Percentiles rank a stretch among this genome's conserved stretches.
phyloP scores from a whole-genome alignment of 1,284 basidiomycete species.

The Malassezia restricta region DNA sequence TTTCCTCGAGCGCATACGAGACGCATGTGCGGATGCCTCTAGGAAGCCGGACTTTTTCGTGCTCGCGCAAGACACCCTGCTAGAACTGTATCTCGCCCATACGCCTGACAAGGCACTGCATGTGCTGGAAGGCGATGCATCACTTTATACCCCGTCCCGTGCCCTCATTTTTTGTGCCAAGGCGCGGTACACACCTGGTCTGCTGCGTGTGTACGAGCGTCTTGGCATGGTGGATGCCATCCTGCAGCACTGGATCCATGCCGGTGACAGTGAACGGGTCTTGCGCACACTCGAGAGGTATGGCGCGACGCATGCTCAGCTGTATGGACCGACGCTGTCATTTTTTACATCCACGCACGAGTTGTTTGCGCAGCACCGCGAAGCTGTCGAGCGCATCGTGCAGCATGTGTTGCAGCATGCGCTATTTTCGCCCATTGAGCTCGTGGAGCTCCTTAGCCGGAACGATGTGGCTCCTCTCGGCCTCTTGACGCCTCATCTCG shows the following conservation, averaged over 20 bases:
- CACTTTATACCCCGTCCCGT: conserved; percentile 80
- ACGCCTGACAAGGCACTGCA: conserved; percentile 19
- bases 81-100: conserved; percentile 73
- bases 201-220: conserved; percentile 80
- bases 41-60: not conserved
- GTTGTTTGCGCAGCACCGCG: conserved; percentile 58
- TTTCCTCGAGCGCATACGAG: conserved; percentile 70
- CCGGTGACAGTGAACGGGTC: conserved; percentile 47
- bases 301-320: conserved; percentile 58
- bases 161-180: conserved; percentile 85
- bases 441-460: conserved; percentile 74
- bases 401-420: conserved; percentile 63
- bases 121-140: conserved; percentile 17
- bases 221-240: conserved; percentile 94
- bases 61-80: conserved; percentile 57
- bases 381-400: conserved; percentile 57
- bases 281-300: conserved; percentile 64
- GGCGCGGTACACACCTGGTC: conserved; percentile 64
- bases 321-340: conserved; percentile 79
- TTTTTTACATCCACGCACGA: conserved; percentile 64
- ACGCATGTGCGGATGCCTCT: conserved; percentile 12
- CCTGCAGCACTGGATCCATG: conserved; percentile 69
- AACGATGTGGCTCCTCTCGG: conserved; percentile 80
- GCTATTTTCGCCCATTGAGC: conserved; percentile 73
- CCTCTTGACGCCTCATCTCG: conserved; percentile 76